Base-by-base conservation (phyloP, 75 land plant species). In the Pinus tabuliformis region DNA sequence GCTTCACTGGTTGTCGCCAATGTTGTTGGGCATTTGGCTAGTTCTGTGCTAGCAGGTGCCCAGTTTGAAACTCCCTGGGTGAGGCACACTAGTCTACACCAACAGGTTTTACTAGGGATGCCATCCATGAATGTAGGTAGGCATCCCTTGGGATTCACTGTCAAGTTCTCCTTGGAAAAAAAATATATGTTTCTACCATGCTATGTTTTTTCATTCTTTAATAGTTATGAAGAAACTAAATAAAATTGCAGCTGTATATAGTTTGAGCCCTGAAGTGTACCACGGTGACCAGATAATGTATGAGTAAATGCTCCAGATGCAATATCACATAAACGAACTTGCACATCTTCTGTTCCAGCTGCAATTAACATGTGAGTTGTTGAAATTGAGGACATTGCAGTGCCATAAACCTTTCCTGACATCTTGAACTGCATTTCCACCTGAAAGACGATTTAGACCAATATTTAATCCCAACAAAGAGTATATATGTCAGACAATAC, bases 261-360 rank as follows among this genome's bases (percentile, higher is more conserved):
- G 75, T 6, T 70, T 76, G 54, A 49, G 54, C 54, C 54, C 54
- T 49, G 49, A 68, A 39, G 70, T 72, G 28, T 78, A 96, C 99
- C 99, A 79, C 93, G 86, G 77, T 96, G 99, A 70, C 97, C 99
- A 59, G 92, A 88, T 45, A 96, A 80, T 30, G 98, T 96, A 63
- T 96, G 99, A 66, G 99, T 82, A 73, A 94, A 94, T 62, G 97
- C 97, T 56, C 99, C 97, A 60, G 99, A 94, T 58, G 93, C 86
- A 75, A 96, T 89, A 82, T 96, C 97, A 85, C 97, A 96, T 18
- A 96, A 82, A 20, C 97, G 94, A 45, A 94, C 95, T 75, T 86
- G 88, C 28, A 89, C 91, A 86, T 96, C 99, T 79, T 92, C 95
- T 71, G 91, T 92, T 79, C 99, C 99, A 78, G 93, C 84, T 70